Evolutionary conservation across 1,284 basidiomycete species (phyloP).

Genomic region (Ceratobasidium sp.): DNA sequence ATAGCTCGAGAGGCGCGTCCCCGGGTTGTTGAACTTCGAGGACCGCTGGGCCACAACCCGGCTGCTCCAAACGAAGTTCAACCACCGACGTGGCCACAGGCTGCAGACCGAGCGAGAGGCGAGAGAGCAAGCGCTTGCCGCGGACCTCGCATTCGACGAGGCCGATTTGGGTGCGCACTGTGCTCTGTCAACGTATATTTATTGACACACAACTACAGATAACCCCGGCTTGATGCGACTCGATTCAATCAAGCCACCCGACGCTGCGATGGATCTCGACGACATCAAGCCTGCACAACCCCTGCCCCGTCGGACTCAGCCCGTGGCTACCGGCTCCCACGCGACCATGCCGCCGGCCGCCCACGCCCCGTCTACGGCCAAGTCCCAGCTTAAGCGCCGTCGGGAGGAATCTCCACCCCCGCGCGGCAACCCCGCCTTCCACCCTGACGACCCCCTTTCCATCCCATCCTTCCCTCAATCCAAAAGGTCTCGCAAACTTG

Average conservation of each 20-base stretch:
- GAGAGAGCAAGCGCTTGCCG: background rate
- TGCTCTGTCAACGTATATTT: background rate
- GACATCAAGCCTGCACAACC: constrained; percentile 4
- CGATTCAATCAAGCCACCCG: background rate
- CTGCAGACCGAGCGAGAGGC: background rate
- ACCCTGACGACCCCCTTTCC: background rate
- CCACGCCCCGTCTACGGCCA: too few species aligned
- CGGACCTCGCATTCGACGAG: background rate
- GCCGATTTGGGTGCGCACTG: background rate
- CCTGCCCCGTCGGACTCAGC: background rate
- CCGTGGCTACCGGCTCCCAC: constrained; percentile 1
- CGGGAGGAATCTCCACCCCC: background rate
- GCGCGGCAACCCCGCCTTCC: background rate
- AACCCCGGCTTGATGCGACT: background rate
- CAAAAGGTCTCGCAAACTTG: constrained; percentile 1
- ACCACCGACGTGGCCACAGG: constrained; percentile 11
- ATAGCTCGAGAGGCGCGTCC: constrained; percentile 18
- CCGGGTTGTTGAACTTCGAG: constrained; percentile 6
- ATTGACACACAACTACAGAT: background rate
- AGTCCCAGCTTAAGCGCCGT: constrained; percentile 7
- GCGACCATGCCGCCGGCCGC: background rate
- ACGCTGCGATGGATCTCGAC: background rate
- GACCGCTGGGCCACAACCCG: constrained; percentile 7
- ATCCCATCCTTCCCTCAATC: background rate
- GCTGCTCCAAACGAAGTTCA: constrained; percentile 20